Base-by-base conservation (phyloP, 2,329 filamentous ascomycete genomes). In the Chalaropsis thielavioides region DNA sequence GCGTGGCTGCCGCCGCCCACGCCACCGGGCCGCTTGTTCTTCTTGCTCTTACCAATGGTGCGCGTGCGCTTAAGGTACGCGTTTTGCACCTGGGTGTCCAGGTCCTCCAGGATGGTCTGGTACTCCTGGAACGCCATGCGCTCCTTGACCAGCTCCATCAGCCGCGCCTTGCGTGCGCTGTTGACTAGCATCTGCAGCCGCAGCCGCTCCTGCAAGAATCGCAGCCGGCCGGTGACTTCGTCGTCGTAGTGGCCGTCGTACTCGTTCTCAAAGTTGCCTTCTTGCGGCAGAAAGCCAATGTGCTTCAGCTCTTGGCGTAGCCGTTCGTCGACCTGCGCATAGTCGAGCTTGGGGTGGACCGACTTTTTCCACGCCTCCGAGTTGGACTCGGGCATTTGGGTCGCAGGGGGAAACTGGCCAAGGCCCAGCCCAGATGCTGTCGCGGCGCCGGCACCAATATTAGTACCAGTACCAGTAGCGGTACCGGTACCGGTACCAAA, bases 41-140 rank as follows among this genome's bases (percentile, higher is more conserved):
- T 96, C 75, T 95, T 95, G 74, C 85, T 90, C 78, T 97, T 95
- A 73, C 92, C 90, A 76, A 97, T 87, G 0, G 90, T 96, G 59
- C 94, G 86, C 35, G 92, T 97, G 27, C 94, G 88, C 77, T 99
- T 99, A 56, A 95, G 85, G 72, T 97, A 99, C 2, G 94, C 92
- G 62, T 90, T 87, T 72, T 97, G 92, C 51, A 97, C 91, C 73
- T 97, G 94, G 51, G 86, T 85, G 78, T 99, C 94, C 24, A 99
- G 85, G 73, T 99, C 94, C 73, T 99, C 94, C 62, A 95, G 87
- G 70, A 99, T 99, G 65, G 91, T 96, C 74, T 87, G 88, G 78
- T 96, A 99, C 74, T 99, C 94, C 73, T 99, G 94, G 76, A 94
- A 87, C 0, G 94, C 94, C 84, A 99, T 92, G 69, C 90, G 86